Conservation (phyloP, 345 rosid genomes). For the Citrus australasica region DNA sequence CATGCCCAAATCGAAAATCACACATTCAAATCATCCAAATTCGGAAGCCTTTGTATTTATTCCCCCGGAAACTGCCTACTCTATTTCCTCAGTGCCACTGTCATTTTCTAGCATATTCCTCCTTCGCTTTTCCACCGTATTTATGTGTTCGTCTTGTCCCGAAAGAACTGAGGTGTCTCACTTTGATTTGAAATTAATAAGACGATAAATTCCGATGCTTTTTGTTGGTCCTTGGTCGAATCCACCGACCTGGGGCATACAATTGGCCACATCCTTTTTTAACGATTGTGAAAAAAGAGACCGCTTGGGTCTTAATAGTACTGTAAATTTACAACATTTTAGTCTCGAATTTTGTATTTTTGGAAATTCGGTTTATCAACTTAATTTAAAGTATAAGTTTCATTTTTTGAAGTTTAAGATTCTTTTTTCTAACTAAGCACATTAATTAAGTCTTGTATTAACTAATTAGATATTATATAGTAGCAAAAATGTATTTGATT, state of each 20-base stretch:
- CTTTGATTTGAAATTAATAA: neutral
- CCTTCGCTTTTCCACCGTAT: neutral
- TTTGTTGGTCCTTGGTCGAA: neutral
- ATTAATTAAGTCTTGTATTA: no score
- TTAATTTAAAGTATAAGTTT: no score
- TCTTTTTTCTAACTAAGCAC: no score
- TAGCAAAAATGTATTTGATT: neutral
- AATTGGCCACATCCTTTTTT: neutral
- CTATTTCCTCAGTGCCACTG: neutral
- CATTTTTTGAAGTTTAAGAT: no score
- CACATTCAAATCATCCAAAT: neutral
- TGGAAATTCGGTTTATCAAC: no score
- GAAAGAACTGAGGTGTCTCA: neutral
- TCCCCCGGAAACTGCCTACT: neutral
- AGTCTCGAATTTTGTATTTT: no score
- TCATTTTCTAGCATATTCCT: conserved; percentile 8
- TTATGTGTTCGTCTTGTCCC: neutral
- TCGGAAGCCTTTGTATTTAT: neutral
- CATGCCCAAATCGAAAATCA: neutral
- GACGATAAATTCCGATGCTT: neutral
- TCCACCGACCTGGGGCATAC: neutral
- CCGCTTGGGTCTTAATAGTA: no score
- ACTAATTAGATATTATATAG: no score
- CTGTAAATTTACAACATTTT: no score
- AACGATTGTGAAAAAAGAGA: no score